Conservation (phyloP, 2,329 filamentous ascomycete genomes). For the Aspergillus piperis region DNA sequence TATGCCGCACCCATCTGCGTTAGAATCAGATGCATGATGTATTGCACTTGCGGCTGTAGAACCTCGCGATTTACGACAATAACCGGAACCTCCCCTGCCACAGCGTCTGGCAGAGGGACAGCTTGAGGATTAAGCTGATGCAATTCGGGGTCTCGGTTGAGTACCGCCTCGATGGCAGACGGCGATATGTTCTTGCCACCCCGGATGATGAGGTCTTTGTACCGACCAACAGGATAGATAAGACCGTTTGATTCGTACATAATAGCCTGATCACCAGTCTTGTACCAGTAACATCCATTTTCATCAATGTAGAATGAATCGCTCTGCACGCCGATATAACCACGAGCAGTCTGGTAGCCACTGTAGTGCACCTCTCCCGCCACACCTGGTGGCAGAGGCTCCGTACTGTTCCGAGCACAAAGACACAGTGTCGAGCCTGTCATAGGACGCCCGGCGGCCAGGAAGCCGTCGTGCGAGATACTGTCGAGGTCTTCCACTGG, state of each 20-base stretch:
- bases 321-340: neutral
- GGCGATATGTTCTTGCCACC: conserved; percentile 6
- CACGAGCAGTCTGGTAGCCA: neutral
- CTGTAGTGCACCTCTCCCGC: conserved; percentile 4
- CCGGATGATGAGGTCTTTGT: conserved; percentile 9
- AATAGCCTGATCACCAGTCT: neutral
- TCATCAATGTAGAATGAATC: neutral
- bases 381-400: neutral
- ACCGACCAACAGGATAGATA: neutral
- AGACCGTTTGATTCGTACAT: neutral
- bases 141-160: neutral
- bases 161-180: neutral
- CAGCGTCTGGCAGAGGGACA: neutral
- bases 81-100: conserved; percentile 4
- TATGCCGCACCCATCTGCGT: neutral
- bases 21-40: neutral
- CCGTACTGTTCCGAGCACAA: neutral
- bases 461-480: neutral
- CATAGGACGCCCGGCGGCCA: neutral
- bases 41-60: neutral
- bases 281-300: neutral
- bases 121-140: neutral
- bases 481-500: neutral
- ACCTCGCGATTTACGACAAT: neutral
- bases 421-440: neutral